Base-by-base conservation (phyloP, 768 basidiomycete species). In the Amanita rimosa region DNA sequence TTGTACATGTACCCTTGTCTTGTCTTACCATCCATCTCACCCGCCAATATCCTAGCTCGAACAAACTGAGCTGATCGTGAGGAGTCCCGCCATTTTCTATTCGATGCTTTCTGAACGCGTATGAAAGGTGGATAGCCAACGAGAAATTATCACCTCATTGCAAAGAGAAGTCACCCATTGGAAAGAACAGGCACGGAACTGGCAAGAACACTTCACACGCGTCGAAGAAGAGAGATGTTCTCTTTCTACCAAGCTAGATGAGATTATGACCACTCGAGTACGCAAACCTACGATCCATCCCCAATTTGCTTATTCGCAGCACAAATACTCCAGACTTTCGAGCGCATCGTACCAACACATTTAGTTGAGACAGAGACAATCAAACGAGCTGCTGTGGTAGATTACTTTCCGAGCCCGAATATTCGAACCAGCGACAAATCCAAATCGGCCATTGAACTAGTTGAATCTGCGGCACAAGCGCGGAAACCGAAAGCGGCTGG, bases 161-260 rank as follows among this genome's bases (percentile, higher is more conserved):
- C 75, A 77, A 21, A 72, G 81, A 43, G 84, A 89, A 59, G 68
- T 76, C 0, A 66, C 63, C 0, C 83, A 86, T 46, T 85, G 83
- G 83, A 85, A 85, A 61, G 77, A 81, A 44, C 85, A 87, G 55
- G 75, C 83, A 0, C 68, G 70, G 46, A 82, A 82, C 55, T 88
- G 85, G 85, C 86, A 87, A 60, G 84, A 85, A 17, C 83, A 85
- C 55, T 87, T 85, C 60, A 66, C 81, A 33, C 77, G 83, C 13
- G 81, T 85, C 39, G 84, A 88, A 52, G 71, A 80, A 48, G 83
- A 86, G 49, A 73, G 83, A 48, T 74, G 71, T 26, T 69, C 70
- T 4, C 70, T 85, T 10, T 67, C 77, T 6, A 71, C 72, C 4
- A 70, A 77, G 36, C 59, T 82, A 8, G 79, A 82, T 39, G 80